A percentile compares a stretch with the other conserved stretches of the same genome.
Evolutionary conservation across 202 grass and related monocot species (phyloP).

Genomic region (Carex arenaria): DNA sequence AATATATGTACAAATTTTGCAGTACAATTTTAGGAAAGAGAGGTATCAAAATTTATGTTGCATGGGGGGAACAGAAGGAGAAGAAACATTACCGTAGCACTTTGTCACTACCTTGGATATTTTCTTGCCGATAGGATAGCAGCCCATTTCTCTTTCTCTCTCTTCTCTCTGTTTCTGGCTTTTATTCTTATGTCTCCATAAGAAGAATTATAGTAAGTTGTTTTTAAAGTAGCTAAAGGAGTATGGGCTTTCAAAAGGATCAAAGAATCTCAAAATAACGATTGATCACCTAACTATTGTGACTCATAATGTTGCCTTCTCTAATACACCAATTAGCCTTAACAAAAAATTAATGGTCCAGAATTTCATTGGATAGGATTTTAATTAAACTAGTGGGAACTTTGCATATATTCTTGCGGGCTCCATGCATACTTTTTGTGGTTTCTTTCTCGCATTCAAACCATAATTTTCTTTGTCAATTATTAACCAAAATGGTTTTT

Average conservation of each 20-base stretch:
- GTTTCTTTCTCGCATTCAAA: slow-evolving; percentile 10
- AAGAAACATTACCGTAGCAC: slow-evolving; percentile 44
- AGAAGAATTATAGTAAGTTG: slow-evolving; percentile 2
- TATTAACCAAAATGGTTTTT: background rate
- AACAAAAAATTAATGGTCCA: slow-evolving; percentile 18
- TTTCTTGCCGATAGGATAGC: slow-evolving; percentile 64
- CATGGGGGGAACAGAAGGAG: background rate
- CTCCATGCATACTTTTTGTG: background rate
- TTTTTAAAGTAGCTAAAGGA: slow-evolving; percentile 27
- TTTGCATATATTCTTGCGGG: slow-evolving; percentile 35
- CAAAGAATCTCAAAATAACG: slow-evolving; percentile 38
- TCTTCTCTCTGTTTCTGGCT: slow-evolving; percentile 19
- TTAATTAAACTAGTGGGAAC: slow-evolving; percentile 21
- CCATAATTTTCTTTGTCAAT: slow-evolving; percentile 4
- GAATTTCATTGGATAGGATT: slow-evolving; percentile 16
- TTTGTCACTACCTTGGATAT: slow-evolving; percentile 50
- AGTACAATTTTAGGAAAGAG: background rate
- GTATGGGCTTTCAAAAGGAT: slow-evolving; percentile 29
- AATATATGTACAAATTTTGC: too few relatives aligned
- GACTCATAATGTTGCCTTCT: background rate
- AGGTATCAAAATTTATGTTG: background rate
- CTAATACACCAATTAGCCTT: slow-evolving; percentile 6
- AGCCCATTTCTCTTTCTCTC: slow-evolving; percentile 57
- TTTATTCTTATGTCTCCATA: slow-evolving; percentile 32
- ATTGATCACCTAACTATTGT: slow-evolving; percentile 36